Base-by-base conservation (phyloP, 352 stramenopile species). In the Globisporangium cederbergense region DNA sequence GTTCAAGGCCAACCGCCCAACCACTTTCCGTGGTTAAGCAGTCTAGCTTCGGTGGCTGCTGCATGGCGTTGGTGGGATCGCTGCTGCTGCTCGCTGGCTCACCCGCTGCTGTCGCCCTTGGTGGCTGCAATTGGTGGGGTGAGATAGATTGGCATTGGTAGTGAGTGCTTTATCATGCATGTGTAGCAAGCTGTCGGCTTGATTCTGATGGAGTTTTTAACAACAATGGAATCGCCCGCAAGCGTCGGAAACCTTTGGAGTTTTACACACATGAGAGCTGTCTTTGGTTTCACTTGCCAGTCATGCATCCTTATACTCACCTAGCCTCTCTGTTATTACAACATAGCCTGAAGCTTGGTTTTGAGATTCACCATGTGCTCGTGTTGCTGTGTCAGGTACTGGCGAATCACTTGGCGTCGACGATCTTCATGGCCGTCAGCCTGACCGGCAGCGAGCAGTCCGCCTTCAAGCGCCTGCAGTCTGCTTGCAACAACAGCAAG, bases 11-110 rank as follows among this genome's bases (percentile, higher is more conserved):
- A 91, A 90, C 60, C 89, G 97, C 71, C 97, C 97, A 69, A 98
- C 90, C 78, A 99, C 97, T 59, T 99, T 97, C 95, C 97, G 98
- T 84, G 92, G 93, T 90, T 99, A 99, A 97, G 70, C 74, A 68
- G 16, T 58, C 14, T 42, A 16, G 36, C 36, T n/a, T 46, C 40
- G 40, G 14, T 40, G n/a, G 18, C 46, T 13, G 47, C 28, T 25
- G 7, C 50, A 22, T 14, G 49, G 1, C 49, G 61, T 18, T 43
- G 50, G 34, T 56, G 49, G 49, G 30, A 25, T 18, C 16, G 25
- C 49, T 38, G 50, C 50, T 40, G 51, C 51, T 42, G 30, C 38
- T 14, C 30, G 51, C 51, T 57, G 28, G 30, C 34, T 57, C 10
- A 9, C 18, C 38, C 38, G 9, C 38, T 45, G 10, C 10, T 45